Base-by-base conservation (phyloP, 108 stramenopile species). In the Skeletonema potamos region DNA sequence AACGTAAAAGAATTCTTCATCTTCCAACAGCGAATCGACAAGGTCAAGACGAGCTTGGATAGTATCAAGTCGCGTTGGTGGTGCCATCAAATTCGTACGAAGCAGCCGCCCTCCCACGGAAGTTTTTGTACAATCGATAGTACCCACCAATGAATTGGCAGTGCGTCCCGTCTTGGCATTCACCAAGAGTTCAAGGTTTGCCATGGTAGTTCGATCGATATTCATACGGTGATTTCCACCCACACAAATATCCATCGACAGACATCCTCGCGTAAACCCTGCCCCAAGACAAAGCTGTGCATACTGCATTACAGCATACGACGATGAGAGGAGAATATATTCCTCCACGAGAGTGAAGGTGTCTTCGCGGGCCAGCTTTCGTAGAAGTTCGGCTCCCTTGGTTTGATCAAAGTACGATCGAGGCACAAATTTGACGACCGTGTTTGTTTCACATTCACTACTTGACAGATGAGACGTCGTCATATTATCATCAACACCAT, bases 351-450 rank as follows among this genome's bases (percentile, higher is more conserved):
- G 44, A 20, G 90, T 58, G 27, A 90, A 93, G 18, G 90, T 88
- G 20, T 89, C 89, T 20, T 73, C 66, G 17, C 95, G 75, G 9
- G 91, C 86, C 4, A 96, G 62, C 48, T 76, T 68, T 13, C 74
- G 79, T 10, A 96, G 80, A 1, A 92, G 69, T 30, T 92, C 91
- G 27, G 91, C 89, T 0, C 95, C 95, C 63, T 88, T 90, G 30
- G 92, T 93, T 68, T 96, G 95, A 61, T 96, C 95, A 68, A 96
- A 96, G 79, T 71, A 93, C 15, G 83, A 72, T 44, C 95, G 78
- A 5, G 95, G 87, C 28, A 96, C 70, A 67, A 93, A 93, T 76
- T 96, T 96, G 73, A 96, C 89, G 0, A 91, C 79, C 6, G 88
- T 89, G 2, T 63, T 57, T 28, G 68, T 72, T 33, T 59, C 58